Percentiles rank a stretch among this genome's conserved stretches.
Conservation (phyloP, 176 grass and related monocot genomes). For the Chloris gayana region DNA sequence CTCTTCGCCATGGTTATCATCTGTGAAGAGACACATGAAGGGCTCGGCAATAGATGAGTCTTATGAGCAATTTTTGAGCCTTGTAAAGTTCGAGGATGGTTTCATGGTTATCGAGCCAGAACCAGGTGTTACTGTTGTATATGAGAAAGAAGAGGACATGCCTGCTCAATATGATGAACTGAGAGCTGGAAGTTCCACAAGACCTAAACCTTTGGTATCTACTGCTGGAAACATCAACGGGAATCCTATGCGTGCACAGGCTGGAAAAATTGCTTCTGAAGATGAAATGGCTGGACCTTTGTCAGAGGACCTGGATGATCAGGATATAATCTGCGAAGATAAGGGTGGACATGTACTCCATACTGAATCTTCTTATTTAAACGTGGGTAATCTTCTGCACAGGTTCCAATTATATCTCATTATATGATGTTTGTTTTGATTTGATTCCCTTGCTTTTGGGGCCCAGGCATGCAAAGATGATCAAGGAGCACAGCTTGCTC, state of each 20-base stretch:
- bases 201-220: not conserved
- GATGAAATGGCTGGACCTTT: not conserved
- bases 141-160: conserved; percentile 36
- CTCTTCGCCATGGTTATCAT: conserved; percentile 3
- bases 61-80: conserved; percentile 47
- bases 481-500: conserved; percentile 28
- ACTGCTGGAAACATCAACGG: conserved; percentile 18
- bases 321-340: conserved; percentile 29
- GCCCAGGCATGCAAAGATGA: conserved; percentile 32
- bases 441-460: conserved; percentile 1
- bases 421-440: conserved; percentile 1
- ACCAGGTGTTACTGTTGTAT: conserved; percentile 46
- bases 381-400: conserved; percentile 25
- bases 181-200: not conserved
- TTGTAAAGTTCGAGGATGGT: conserved; percentile 54
- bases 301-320: conserved; percentile 13
- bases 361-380: conserved; percentile 28
- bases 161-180: conserved; percentile 19
- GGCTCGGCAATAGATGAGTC: conserved; percentile 33
- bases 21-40: conserved; percentile 7
- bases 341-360: conserved; percentile 16
- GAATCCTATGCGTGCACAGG: not conserved
- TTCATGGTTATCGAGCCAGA: conserved; percentile 56
- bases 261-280: not conserved
- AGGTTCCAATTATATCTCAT: conserved; percentile 12